A percentile compares a stretch with the other conserved stretches of the same genome.
Evolutionary conservation across 192 early-diverging fungal genomes (phyloP).

Genomic region (Diversispora eburnea): DNA sequence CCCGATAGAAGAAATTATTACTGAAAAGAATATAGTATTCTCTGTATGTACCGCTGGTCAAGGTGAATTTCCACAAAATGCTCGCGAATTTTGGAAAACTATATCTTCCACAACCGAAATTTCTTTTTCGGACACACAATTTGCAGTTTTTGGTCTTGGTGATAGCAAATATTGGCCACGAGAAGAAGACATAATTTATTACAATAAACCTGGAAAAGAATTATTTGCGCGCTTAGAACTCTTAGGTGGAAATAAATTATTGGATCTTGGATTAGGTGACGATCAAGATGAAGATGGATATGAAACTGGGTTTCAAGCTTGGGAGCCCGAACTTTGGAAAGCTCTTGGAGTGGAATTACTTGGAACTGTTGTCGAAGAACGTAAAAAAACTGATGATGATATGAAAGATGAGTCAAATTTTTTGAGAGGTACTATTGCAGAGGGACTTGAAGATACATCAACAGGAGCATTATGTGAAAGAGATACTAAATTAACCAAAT

Average conservation of each 20-base stretch:
- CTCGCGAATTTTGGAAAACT: conserved; percentile 83
- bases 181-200: conserved; percentile 84
- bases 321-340: conserved; percentile 80
- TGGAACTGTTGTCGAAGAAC: conserved; percentile 60
- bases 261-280: conserved; percentile 76
- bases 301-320: conserved; percentile 74
- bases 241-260: conserved; percentile 68
- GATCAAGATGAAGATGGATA: conserved; percentile 93
- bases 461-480: conserved; percentile 83
- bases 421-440: conserved; percentile 87
- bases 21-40: conserved; percentile 76
- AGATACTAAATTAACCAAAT: conserved; percentile 91
- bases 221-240: conserved; percentile 74
- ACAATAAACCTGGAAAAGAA: conserved; percentile 87
- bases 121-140: conserved; percentile 63
- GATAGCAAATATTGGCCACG: conserved; percentile 97
- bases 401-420: conserved; percentile 92
- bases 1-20: conserved; percentile 71
- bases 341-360: conserved; percentile 73
- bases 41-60: conserved; percentile 88
- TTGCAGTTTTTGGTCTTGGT: conserved; percentile 85
- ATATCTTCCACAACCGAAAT: conserved; percentile 61
- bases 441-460: conserved; percentile 77
- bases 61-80: conserved; percentile 92
- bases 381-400: conserved; percentile 76